These are phyloP conservation scores for Ambrosiella cleistominuta DNA, from an alignment of 2,329 filamentous ascomycete genomes.

Conservation along the genomic window DNA sequence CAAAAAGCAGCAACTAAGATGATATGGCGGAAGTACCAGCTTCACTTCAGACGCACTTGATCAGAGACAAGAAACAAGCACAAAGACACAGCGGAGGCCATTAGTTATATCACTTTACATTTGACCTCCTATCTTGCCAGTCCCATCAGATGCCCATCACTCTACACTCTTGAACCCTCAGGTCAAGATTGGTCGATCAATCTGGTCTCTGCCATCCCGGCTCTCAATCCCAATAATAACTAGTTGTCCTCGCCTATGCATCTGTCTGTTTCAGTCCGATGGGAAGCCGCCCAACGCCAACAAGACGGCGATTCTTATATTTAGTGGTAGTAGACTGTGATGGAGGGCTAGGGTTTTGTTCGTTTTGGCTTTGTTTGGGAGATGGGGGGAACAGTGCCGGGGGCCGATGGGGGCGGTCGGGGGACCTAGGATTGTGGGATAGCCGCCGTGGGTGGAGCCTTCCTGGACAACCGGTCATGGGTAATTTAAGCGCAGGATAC, in stretches of 20 bases:
- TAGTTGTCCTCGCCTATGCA: constrained; percentile 1
- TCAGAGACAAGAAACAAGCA: too few relatives aligned
- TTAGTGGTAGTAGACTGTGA: too few relatives aligned
- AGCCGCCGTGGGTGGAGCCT: background rate
- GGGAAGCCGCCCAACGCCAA: background rate
- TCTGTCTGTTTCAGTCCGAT: background rate
- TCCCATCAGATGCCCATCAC: background rate
- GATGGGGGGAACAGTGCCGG: background rate
- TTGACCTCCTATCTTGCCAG: background rate
- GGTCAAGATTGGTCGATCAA: background rate
- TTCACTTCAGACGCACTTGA: too few relatives aligned
- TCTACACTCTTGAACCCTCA: background rate
- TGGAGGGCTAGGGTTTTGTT: too few relatives aligned
- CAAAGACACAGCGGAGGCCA: too few relatives aligned
- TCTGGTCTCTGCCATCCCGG: background rate
- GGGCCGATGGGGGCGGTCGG: background rate
- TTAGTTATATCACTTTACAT: too few relatives aligned
- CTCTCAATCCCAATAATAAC: background rate
- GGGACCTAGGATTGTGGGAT: background rate
- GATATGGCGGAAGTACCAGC: too few relatives aligned
- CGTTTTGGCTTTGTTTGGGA: background rate
- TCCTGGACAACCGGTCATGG: too few relatives aligned
- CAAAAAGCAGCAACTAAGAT: too few relatives aligned
- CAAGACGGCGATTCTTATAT: background rate
- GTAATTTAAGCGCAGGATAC: too few relatives aligned